Base-by-base conservation (phyloP, 2,329 filamentous ascomycete species). In the Blastomyces silverae region DNA sequence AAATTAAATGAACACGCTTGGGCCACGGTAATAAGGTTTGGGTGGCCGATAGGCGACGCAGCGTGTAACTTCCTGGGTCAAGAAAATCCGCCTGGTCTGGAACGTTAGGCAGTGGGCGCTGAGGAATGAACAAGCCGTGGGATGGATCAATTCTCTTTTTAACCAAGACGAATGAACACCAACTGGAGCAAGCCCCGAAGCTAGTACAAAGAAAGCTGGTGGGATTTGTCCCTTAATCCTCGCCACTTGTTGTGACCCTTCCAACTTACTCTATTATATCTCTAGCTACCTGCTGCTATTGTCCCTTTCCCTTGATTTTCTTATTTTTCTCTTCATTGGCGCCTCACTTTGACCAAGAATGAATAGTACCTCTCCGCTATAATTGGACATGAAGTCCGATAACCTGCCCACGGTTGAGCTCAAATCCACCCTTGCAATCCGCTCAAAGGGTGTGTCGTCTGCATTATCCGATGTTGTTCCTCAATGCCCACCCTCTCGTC, bases 381-480 rank as follows among this genome's bases (percentile, higher is more conserved):
- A 46, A 31, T 10, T 34, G 57, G 57, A 48, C 39, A 46, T 60
- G 57, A 46, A 20, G 39, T 46, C 57, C 57, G 3, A 39, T 31
- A 60, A 39, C 42, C 42, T 25, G 2, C 39, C 39, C 28, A 39
- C 37, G 1, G n/a, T 22, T n/a, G n/a, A 25, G 15, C 39, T 46
- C 5, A 48, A 46, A n/a, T 31, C 57, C 22, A 34, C 39, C 22
- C 25, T 60, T 28, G 46, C 57, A 17, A 60, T 60, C 39, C 57
- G 37, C 39, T 44, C 57, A 17, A 60, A 46, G 25, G 57, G 39
- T 44, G 42, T 20, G 15, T 42, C 37, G 37, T 1, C 10, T 39
- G 37, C 37, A 39, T 39, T 10, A 39, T 6, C 22, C 20, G 39
- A 48, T 44, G 37, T 7, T 46, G 22, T 10, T 13, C 20, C 22